Evolutionary conservation across 345 rosid genomes (phyloP), one percentile per base, ranked within the genome.

Genomic region (Barbarea vulgaris): DNA sequence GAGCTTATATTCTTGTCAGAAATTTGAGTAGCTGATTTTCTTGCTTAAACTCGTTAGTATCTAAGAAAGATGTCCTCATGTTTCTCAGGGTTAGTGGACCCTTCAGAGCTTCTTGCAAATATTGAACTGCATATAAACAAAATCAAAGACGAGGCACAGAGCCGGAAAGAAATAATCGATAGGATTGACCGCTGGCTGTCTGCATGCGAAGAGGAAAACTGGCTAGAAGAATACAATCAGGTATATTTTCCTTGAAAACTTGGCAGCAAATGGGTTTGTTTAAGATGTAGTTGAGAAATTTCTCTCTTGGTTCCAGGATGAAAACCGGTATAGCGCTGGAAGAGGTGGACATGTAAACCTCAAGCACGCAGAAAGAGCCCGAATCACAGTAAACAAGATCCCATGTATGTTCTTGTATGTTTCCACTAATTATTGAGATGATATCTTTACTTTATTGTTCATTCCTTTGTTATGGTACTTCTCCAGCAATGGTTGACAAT

Each of bases 161-260:
- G 91, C 77, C 88, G 99, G 59, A 92, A 87, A 83, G 99, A 95
- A 27, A 93, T 95, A 77, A 85, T 89, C 83, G 97, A 92, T 79
- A 86, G 93, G 84, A 89, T 95, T 76, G 94, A 92, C 31, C 80
- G 89, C 64, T 95, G 99, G 97, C 90, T 91, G 57, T 84, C 77
- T 61, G 99, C 97, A 9, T 92, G 96, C 13, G 96, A 95, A 81
- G 99, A 92, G 74, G 99, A 95, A 75, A 92, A 87, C 78, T 95
- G 99, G 97, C 89, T 95, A 27, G 97, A 95, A 81, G 97, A 91
- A 67, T 95, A 95, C 81, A 87, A 83, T 77, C 97, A 68, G 79
- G 98, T 94, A 77, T 28, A 6, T 2, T 9, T 63, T 13, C 7
- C 28, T 48, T 47, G 7, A 19, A 64, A 25, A 7, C 6, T 7